phyloP scores from a whole-genome alignment of 2,329 filamentous ascomycete genomes.

The Sporothrix mexicana region DNA sequence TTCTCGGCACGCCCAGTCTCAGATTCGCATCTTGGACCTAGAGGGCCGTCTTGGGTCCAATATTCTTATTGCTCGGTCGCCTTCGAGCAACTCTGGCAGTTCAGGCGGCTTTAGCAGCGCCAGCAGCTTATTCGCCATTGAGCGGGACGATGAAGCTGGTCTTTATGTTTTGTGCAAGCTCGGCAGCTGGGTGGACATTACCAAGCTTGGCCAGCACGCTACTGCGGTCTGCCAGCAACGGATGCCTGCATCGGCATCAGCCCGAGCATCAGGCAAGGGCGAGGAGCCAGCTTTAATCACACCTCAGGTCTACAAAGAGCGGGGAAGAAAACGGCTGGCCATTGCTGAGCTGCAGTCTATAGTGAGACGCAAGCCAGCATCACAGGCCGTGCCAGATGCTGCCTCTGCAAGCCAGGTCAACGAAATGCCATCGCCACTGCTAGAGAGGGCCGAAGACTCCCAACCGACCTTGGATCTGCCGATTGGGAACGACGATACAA shows the following conservation, averaged over 20 bases:
- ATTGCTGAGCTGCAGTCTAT: conserved; percentile 69
- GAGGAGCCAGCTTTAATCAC: conserved; percentile 48
- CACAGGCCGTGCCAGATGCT: conserved; percentile 51
- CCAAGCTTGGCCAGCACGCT: conserved; percentile 57
- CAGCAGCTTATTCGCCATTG: conserved; percentile 64
- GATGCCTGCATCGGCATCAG: conserved; percentile 38
- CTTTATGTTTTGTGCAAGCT: conserved; percentile 73
- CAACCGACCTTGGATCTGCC: not conserved
- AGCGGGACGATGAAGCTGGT: conserved; percentile 61
- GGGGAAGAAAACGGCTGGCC: conserved; percentile 62
- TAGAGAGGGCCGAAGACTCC: not conserved
- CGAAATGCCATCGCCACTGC: not conserved
- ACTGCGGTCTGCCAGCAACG: conserved; percentile 52
- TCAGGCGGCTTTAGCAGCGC: conserved; percentile 32
- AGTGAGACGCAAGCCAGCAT: conserved; percentile 58
- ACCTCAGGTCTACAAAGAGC: conserved; percentile 54
- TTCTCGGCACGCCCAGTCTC: conserved; percentile 64
- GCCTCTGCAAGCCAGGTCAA: conserved; percentile 34
- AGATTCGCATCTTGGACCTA: conserved; percentile 67
- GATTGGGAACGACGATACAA: not conserved
- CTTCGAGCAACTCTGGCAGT: conserved; percentile 48
- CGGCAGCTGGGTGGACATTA: conserved; percentile 68
- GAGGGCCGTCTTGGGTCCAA: conserved; percentile 64
- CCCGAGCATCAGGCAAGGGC: conserved; percentile 28
- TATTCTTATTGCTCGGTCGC: conserved; percentile 66